A percentile compares a stretch with the other conserved stretches of the same genome.
phyloP scores from a whole-genome alignment of 2,329 filamentous ascomycete genomes.

The Talaromyces funiculosus region DNA sequence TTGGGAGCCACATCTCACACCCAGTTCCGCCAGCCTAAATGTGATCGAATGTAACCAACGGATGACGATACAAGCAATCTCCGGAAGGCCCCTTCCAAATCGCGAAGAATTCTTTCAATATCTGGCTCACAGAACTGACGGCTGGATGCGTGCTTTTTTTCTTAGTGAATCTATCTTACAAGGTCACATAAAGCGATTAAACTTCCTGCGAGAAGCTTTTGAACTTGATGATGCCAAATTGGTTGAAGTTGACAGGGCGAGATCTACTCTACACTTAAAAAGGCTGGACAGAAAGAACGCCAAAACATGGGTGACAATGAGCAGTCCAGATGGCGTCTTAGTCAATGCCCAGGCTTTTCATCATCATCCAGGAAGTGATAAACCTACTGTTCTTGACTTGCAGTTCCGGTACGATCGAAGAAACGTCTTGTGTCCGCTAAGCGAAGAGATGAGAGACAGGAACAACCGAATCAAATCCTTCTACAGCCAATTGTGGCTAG shows the following conservation, averaged over 20 bases:
- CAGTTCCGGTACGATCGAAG: not conserved
- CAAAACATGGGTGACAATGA: not conserved
- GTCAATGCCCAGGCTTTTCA: not conserved
- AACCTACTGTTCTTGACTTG: not conserved
- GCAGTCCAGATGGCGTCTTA: not conserved
- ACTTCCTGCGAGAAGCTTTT: not conserved
- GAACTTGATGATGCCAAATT: not conserved
- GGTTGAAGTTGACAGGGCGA: not conserved
- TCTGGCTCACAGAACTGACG: not conserved
- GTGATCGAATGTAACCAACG: not conserved
- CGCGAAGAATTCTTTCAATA: not conserved
- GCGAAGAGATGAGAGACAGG: not conserved
- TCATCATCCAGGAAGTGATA: not conserved
- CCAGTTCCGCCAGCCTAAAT: not conserved
- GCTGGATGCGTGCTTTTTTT: not conserved
- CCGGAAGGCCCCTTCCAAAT: not conserved
- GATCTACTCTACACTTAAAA: too few species aligned
- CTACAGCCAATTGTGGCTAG: conserved; percentile 1
- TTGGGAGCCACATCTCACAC: not conserved
- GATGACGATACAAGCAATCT: not conserved
- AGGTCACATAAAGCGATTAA: not conserved
- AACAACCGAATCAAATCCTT: conserved; percentile 2
- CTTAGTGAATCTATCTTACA: not conserved
- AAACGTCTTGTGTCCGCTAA: not conserved
- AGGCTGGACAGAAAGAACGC: not conserved